A percentile compares a stretch with the other conserved stretches of the same genome.
These are phyloP conservation scores for Calendula officinalis DNA, from an alignment of 129 eudicot species.

Conservation along the genomic window DNA sequence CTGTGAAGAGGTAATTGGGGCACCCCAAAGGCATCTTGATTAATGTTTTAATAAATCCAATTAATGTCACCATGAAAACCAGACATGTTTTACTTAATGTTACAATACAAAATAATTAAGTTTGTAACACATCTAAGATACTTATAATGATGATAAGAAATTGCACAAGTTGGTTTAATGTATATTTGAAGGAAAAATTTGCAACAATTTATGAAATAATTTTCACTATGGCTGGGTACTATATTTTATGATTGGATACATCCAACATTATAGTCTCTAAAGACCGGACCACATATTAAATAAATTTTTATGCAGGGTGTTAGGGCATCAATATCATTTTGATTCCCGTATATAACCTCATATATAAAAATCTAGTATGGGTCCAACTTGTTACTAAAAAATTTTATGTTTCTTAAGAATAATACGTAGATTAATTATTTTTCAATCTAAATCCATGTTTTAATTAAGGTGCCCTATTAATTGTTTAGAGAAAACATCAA, in stretches of 20 bases:
- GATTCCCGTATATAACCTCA: not conserved
- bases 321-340: conserved; percentile 18
- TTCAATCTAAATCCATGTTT: not conserved
- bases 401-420: not conserved
- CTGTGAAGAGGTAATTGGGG: no score
- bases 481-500: no score
- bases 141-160: no score
- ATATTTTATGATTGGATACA: not conserved
- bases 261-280: not conserved
- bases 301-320: conserved; percentile 5
- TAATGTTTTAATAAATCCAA: no score
- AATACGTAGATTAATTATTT: not conserved
- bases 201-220: not conserved
- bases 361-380: conserved; percentile 13
- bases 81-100: no score
- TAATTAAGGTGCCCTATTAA: no score
- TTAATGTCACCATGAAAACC: no score
- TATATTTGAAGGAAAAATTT: no score
- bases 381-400: conserved; percentile 15
- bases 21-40: no score
- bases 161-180: no score
- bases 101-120: no score
- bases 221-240: not conserved
- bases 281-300: not conserved
- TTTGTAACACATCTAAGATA: no score